Percentiles rank a stretch among this genome's conserved stretches.
Conservation (phyloP, 345 rosid species). For the Boechera retrofracta region DNA sequence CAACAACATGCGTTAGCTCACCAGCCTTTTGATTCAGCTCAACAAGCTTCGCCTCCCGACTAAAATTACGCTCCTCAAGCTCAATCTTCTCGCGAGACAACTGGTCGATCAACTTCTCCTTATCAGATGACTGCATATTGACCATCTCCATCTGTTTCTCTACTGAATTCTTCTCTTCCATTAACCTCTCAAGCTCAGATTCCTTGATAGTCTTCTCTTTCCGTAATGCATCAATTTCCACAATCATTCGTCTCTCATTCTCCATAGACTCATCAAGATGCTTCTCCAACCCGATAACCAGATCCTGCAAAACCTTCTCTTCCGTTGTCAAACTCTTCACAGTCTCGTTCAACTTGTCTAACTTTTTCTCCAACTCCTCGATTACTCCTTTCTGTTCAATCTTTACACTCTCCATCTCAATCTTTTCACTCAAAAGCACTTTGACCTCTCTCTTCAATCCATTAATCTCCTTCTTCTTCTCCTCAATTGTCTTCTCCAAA, state of each 20-base stretch:
- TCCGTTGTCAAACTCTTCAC: slow-evolving; percentile 47
- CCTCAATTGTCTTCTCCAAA: slow-evolving; percentile 46
- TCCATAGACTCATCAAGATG: slow-evolving; percentile 45
- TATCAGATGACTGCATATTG: slow-evolving; percentile 41
- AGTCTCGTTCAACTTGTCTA: slow-evolving; percentile 39
- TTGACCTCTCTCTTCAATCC: slow-evolving; percentile 48
- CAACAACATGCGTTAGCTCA: slow-evolving; percentile 43
- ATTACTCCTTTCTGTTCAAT: slow-evolving; percentile 40
- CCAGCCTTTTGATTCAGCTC: slow-evolving; percentile 50
- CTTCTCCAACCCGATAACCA: slow-evolving; percentile 57
- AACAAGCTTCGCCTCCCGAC: slow-evolving; percentile 51
- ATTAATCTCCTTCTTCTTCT: slow-evolving; percentile 41
- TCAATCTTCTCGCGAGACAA: slow-evolving; percentile 54
- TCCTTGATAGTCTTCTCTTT: slow-evolving; percentile 51
- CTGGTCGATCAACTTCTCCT: slow-evolving; percentile 45
- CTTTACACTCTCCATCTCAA: slow-evolving; percentile 50
- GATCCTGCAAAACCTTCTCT: slow-evolving; percentile 46
- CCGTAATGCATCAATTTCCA: slow-evolving; percentile 49
- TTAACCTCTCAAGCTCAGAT: slow-evolving; percentile 43
- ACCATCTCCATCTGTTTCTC: slow-evolving; percentile 38
- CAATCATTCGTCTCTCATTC: slow-evolving; percentile 48
- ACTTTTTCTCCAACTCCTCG: slow-evolving; percentile 49
- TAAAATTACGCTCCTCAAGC: slow-evolving; percentile 48
- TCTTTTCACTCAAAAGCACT: slow-evolving; percentile 48
- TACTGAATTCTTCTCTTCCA: slow-evolving; percentile 40